Evolutionary conservation across 306 rosid species (phyloP).

Genomic region (Cicer cuneatum): DNA sequence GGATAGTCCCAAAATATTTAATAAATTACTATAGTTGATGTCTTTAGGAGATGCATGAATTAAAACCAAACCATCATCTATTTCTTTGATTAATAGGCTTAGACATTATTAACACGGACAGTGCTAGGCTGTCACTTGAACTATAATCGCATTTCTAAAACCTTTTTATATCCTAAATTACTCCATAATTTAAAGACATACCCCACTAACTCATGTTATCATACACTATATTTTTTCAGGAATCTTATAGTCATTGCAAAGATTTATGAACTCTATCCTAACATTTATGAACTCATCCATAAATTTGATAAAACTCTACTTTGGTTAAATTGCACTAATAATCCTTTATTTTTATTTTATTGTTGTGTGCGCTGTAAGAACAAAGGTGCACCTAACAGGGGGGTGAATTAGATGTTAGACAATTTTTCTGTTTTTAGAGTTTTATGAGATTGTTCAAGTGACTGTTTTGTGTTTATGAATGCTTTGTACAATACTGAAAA

Average conservation of each 20-base stretch:
- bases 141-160: slow-evolving; percentile 47
- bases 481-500: no score
- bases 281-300: not conserved
- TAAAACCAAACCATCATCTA: slow-evolving; percentile 48
- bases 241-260: slow-evolving; percentile 40
- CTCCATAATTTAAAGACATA: slow-evolving; percentile 50
- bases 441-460: no score
- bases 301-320: not conserved
- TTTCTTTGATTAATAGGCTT: slow-evolving; percentile 48
- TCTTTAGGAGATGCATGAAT: slow-evolving; percentile 42
- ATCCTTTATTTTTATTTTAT: no score
- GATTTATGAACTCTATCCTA: slow-evolving; percentile 1
- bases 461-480: no score
- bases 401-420: no score
- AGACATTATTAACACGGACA: slow-evolving; percentile 51
- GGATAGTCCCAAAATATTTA: slow-evolving; percentile 41
- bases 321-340: no score
- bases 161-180: slow-evolving; percentile 52
- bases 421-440: no score
- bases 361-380: no score
- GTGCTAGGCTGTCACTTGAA: slow-evolving; percentile 59
- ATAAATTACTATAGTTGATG: slow-evolving; percentile 31
- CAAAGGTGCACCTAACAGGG: no score
- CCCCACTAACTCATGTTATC: slow-evolving; percentile 59
- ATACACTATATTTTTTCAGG: slow-evolving; percentile 36